These are phyloP conservation scores for Pseudomassariella vexata DNA, from an alignment of 2,329 filamentous ascomycete genomes.

Conservation along the genomic window DNA sequence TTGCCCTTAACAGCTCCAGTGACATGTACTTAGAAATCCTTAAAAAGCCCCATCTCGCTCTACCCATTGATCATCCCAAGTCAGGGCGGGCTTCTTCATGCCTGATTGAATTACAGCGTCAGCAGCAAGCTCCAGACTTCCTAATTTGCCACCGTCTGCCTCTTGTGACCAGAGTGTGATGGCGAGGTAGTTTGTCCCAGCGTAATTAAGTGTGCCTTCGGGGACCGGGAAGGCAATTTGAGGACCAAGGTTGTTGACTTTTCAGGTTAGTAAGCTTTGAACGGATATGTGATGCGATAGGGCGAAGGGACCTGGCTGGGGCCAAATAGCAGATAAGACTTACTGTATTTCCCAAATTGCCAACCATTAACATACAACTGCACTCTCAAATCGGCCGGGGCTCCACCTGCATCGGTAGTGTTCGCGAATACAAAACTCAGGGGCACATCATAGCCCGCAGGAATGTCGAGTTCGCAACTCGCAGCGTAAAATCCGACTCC, in stretches of 20 bases:
- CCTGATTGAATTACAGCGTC: slow-evolving; percentile 32
- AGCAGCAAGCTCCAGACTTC: slow-evolving; percentile 26
- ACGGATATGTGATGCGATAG: neutral
- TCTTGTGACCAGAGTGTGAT: slow-evolving; percentile 66
- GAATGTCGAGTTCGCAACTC: slow-evolving; percentile 48
- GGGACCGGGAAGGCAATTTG: slow-evolving; percentile 69
- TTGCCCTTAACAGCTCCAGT: neutral
- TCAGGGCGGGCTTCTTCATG: slow-evolving; percentile 8
- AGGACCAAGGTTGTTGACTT: slow-evolving; percentile 64
- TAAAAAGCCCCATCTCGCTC: slow-evolving; percentile 13
- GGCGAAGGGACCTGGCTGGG: neutral
- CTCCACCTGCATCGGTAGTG: slow-evolving; percentile 5
- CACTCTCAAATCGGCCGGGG: slow-evolving; percentile 42
- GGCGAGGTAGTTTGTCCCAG: slow-evolving; percentile 63
- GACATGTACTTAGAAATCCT: neutral
- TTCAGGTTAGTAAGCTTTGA: too few relatives aligned
- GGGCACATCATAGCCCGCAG: slow-evolving; percentile 53
- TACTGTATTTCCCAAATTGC: slow-evolving; percentile 51
- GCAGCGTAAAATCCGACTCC: slow-evolving; percentile 56
- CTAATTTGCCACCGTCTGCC: slow-evolving; percentile 48
- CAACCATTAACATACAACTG: slow-evolving; percentile 72
- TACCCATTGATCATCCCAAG: slow-evolving; percentile 11
- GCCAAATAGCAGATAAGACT: neutral
- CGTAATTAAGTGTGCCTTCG: slow-evolving; percentile 66
- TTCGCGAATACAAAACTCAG: slow-evolving; percentile 52